Percentiles rank a stretch among this genome's conserved stretches.
Conservation (phyloP, 2,329 filamentous ascomycete species). For the Ceratocystis harringtonii region DNA sequence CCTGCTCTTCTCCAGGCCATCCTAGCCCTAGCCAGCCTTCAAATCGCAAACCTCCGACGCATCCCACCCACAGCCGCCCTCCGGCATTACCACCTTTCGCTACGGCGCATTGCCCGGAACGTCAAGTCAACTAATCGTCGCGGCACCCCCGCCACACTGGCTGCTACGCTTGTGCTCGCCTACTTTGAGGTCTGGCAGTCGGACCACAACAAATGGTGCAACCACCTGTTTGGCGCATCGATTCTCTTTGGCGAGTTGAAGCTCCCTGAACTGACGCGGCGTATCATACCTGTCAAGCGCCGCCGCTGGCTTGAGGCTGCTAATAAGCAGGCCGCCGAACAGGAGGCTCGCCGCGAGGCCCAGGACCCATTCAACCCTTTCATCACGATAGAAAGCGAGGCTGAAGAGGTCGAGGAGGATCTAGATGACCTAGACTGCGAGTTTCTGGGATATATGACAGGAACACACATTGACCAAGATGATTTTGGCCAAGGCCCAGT, state of each 20-base stretch:
- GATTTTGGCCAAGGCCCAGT: slow-evolving; percentile 27
- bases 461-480: slow-evolving; percentile 26
- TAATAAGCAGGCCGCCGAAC: slow-evolving; percentile 22
- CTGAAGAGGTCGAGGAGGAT: slow-evolving; percentile 21
- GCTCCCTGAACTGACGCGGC: slow-evolving; percentile 54
- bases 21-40: slow-evolving; percentile 69
- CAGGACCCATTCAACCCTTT: slow-evolving; percentile 22
- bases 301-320: slow-evolving; percentile 26
- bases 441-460: slow-evolving; percentile 30
- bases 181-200: slow-evolving; percentile 93
- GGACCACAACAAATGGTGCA: slow-evolving; percentile 92
- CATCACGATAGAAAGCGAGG: slow-evolving; percentile 19
- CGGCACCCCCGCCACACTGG: slow-evolving; percentile 66
- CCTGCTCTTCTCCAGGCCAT: slow-evolving; percentile 85
- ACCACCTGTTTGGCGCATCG: slow-evolving; percentile 71
- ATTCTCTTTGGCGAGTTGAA: slow-evolving; percentile 74
- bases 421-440: slow-evolving; percentile 29
- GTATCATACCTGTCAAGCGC: slow-evolving; percentile 50
- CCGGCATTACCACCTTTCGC: slow-evolving; percentile 79
- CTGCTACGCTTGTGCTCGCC: slow-evolving; percentile 68
- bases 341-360: slow-evolving; percentile 15
- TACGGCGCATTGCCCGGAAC: slow-evolving; percentile 62
- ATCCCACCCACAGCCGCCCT: slow-evolving; percentile 64
- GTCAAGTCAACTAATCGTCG: slow-evolving; percentile 55
- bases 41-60: slow-evolving; percentile 69